A percentile compares a stretch with the other conserved stretches of the same genome.
phyloP scores from a whole-genome alignment of 306 rosid species.

The Cercis canadensis region DNA sequence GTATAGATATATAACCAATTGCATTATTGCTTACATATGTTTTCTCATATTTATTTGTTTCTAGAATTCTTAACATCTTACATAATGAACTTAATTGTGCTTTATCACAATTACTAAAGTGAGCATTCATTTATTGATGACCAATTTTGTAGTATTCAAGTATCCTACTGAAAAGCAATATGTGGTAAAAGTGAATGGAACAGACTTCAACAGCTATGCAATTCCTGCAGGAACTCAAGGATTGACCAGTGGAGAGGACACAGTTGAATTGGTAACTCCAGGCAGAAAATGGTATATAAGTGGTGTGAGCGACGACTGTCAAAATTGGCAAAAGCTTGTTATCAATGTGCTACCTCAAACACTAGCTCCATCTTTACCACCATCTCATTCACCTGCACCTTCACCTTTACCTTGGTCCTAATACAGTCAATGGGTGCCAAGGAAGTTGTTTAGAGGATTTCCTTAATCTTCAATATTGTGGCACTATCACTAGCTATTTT shows the following conservation, averaged over 20 bases:
- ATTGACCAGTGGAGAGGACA: constrained; percentile 16
- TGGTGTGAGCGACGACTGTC: constrained; percentile 15
- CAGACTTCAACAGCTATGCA: constrained; percentile 22
- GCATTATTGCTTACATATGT: too few species aligned
- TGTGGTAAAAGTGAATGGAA: constrained; percentile 36
- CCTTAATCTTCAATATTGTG: too few species aligned
- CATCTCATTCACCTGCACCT: neutral
- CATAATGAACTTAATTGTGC: too few species aligned
- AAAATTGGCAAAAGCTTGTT: constrained; percentile 25
- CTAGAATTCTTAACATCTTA: too few species aligned
- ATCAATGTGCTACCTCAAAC: constrained; percentile 31
- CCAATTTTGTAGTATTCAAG: constrained; percentile 31
- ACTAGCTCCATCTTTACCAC: constrained; percentile 16
- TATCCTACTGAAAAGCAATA: constrained; percentile 15
- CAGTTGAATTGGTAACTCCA: neutral
- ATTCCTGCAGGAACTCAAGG: neutral
- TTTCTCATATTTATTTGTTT: too few species aligned
- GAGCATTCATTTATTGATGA: too few species aligned
- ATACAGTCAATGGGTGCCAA: too few species aligned
- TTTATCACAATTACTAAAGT: too few species aligned
- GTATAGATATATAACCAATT: too few species aligned
- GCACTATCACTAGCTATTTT: too few species aligned
- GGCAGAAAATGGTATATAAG: constrained; percentile 41
- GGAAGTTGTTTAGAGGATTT: too few species aligned
- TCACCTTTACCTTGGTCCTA: too few species aligned